phyloP scores from a whole-genome alignment of 1,139 yeast species.

The Geotrichum restrictum region DNA sequence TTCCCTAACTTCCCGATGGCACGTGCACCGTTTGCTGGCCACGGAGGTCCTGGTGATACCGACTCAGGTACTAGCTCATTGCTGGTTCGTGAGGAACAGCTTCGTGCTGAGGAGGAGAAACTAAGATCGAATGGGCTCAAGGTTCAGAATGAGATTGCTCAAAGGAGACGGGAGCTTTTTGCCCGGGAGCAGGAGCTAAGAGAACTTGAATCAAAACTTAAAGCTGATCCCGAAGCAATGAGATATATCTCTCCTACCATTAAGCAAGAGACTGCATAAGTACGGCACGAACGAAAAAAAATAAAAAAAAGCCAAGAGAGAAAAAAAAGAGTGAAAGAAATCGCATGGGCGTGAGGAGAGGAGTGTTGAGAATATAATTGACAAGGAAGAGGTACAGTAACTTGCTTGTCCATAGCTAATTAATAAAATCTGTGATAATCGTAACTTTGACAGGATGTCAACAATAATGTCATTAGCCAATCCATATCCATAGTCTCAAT shows the following conservation, averaged over 20 bases:
- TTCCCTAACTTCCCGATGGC: conserved; percentile 15
- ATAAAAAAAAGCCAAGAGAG: neutral
- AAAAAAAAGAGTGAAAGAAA: neutral
- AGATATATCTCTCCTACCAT: conserved; percentile 49
- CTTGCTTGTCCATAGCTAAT: neutral
- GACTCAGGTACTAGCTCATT: conserved; percentile 29
- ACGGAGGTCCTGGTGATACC: conserved; percentile 14
- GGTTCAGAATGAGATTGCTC: conserved; percentile 84
- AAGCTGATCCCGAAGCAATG: conserved; percentile 18
- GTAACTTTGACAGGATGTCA: neutral
- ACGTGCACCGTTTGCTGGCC: conserved; percentile 9
- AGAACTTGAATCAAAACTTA: conserved; percentile 70
- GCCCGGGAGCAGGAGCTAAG: conserved; percentile 84
- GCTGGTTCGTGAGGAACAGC: conserved; percentile 41
- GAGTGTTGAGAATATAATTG: too few relatives aligned
- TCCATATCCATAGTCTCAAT: too few relatives aligned
- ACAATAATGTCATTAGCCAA: neutral
- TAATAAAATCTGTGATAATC: neutral
- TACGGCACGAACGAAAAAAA: neutral
- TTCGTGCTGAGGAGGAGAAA: conserved; percentile 43
- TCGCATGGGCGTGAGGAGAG: neutral
- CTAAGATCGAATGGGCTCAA: conserved; percentile 51
- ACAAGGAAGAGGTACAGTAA: too few relatives aligned
- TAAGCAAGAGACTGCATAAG: conserved; percentile 44
- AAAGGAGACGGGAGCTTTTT: conserved; percentile 79